Evolutionary conservation across 1,284 basidiomycete species (phyloP), one percentile per base, ranked within the genome.

Genomic region (Schizophyllum amplum): DNA sequence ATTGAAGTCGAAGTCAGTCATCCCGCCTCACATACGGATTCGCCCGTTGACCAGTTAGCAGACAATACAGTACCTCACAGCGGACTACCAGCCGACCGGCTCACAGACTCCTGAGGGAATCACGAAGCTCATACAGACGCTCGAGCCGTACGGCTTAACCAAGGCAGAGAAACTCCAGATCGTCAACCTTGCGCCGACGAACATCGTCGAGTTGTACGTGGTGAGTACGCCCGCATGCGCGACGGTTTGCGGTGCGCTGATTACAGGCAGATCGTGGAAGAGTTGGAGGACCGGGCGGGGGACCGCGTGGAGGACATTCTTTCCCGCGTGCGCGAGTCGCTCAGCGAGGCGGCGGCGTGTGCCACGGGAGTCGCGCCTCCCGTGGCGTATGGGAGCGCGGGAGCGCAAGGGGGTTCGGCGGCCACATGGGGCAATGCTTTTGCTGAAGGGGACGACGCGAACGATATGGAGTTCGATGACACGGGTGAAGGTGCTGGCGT

Each of bases 121-220:
- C 55, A 70, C 79, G 1, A 74, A 76, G 54, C 82, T 97, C 15
- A 81, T 89, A 13, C 80, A 83, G 60, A 73, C 74, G 42, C 80
- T 97, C 11, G 79, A 81, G 13, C 73, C 81, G 49, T 90, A 84
- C 59, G 80, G 82, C 9, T 74, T 98, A 60, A 95, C 93, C 0
- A 96, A 95, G 66, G 84, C 88, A 4, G 94, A 98, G 75, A 92
- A 94, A 64, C 77, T 98, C 4, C 93, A 96, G 68, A 80, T 96
- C 33, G 85, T 93, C 52, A 97, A 98, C 67, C 79, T 96, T 15
- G 88, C 88, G 0, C 95, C 94, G 1, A 84, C 80, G 4, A 80
- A 84, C 53, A 75, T 86, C 0, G 92, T 97, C 24, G 93, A 94
- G 67, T 82, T 98, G 22, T 95, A 97, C 64, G 87, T 93, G 52